A percentile compares a stretch with the other conserved stretches of the same genome.
phyloP scores from a whole-genome alignment of 805 yeast species.

The Suhomyces faveliae region DNA sequence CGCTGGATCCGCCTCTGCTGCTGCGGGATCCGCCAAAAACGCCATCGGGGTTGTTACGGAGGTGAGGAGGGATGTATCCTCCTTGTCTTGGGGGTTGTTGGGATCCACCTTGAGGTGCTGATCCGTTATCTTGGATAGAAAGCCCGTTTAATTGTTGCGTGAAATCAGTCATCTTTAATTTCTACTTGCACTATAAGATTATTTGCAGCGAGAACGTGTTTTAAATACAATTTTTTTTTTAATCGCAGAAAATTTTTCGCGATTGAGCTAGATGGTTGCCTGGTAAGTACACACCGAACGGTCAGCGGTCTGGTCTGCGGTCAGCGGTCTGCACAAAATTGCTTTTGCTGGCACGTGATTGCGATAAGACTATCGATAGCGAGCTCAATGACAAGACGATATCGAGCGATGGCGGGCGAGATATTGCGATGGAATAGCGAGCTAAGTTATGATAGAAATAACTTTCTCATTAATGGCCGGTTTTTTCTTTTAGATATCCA shows the following conservation, averaged over 20 bases:
- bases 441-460: no score
- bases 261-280: conserved; percentile 5
- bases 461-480: no score
- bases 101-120: conserved; percentile 5
- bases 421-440: no score
- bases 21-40: conserved; percentile 29
- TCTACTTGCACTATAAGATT: conserved; percentile 6
- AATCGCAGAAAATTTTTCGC: conserved; percentile 8
- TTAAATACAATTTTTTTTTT: conserved; percentile 4
- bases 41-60: conserved; percentile 27
- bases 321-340: background rate
- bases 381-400: no score
- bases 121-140: conserved; percentile 42
- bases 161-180: conserved; percentile 54
- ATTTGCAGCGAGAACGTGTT: conserved; percentile 6
- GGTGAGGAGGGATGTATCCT: conserved; percentile 33
- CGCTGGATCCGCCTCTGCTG: conserved; percentile 19
- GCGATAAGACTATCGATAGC: background rate
- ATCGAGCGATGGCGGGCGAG: no score
- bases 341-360: background rate
- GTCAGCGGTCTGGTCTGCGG: background rate
- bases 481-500: no score
- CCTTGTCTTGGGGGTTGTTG: conserved; percentile 7
- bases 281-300: conserved; percentile 6
- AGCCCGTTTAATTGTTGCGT: conserved; percentile 57